phyloP scores from a whole-genome alignment of 2,329 filamentous ascomycete species.

The Pyricularia sp. region DNA sequence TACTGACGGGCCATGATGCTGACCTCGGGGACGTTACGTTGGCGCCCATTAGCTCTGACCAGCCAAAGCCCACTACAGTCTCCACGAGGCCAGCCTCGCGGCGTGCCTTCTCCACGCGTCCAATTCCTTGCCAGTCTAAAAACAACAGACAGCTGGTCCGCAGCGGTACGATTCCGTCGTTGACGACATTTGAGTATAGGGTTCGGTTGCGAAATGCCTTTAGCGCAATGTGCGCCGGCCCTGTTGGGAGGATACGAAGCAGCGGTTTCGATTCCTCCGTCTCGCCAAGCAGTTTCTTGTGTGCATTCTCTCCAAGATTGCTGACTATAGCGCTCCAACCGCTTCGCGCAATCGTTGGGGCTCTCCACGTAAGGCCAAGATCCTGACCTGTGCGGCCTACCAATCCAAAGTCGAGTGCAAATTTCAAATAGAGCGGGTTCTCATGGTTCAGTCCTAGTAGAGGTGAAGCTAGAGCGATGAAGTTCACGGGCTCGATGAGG shows the following conservation, averaged over 20 bases:
- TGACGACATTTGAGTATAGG: constrained; percentile 93
- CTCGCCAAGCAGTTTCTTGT: constrained; percentile 45
- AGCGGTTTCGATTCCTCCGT: constrained; percentile 77
- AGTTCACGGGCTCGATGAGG: constrained; percentile 78
- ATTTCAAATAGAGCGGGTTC: constrained; percentile 94
- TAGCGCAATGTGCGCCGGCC: constrained; percentile 79
- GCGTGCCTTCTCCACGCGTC: constrained; percentile 86
- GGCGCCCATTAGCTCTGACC: constrained; percentile 80
- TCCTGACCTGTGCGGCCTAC: constrained; percentile 96
- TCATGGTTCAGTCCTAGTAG: constrained; percentile 92
- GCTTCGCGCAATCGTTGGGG: constrained; percentile 74
- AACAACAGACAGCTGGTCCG: constrained; percentile 95
- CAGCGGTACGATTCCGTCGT: constrained; percentile 91
- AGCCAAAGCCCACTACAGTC: constrained; percentile 87
- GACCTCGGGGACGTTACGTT: constrained; percentile 41
- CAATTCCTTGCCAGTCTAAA: constrained; percentile 90
- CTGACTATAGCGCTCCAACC: constrained; percentile 85
- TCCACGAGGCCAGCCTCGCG: constrained; percentile 87
- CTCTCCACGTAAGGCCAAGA: constrained; percentile 86
- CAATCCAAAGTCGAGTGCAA: constrained; percentile 90
- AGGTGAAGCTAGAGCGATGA: constrained; percentile 78
- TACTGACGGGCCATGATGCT: constrained; percentile 24
- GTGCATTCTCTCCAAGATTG: constrained; percentile 62
- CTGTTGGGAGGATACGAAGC: constrained; percentile 79
- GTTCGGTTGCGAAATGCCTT: constrained; percentile 86